Base-by-base conservation (phyloP, 306 rosid species). In the Oxytropis ochrocephala region DNA sequence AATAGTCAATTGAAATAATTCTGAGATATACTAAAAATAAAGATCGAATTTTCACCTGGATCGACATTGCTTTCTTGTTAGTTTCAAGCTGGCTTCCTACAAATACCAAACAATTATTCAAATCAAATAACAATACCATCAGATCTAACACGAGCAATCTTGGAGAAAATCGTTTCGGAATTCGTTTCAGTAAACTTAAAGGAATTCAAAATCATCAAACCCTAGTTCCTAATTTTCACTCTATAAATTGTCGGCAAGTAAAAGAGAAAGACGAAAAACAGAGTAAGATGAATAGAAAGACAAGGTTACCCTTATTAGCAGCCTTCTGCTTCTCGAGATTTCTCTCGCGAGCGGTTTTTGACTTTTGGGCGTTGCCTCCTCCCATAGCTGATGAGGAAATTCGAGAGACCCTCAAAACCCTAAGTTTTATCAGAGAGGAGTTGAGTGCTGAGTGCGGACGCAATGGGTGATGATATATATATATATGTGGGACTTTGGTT, bases 81-180 rank as follows among this genome's bases (percentile, higher is more conserved):
- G 88, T 30, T 5, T 91, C 91, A n/a, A 91, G 85, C 86, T 91
- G 97, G 81, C 97, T 91, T 17, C 96, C 94, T 89, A 77, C 73
- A 68, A 10, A 72, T 0, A 35, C 50, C 19, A 75, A 42, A 35
- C 29, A 54, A 73, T 39, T 19, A 43, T 14, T 43, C 41, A 66
- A 76, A 58, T 24, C 10, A 68, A 68, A 49, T n/a, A 61, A 55
- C 7, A 6, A 2, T 2, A 39, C 14, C 6, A 75, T 2, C 73
- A 67, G 82, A 81, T 81, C 80, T 50, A 66, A 36, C 75, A 70
- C 24, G 3, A 8, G 11, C 1, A 62, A 11, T 16, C 46, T 63
- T n/a, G 11, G 13, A 69, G 51, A 46, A 71, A 41, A 7, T 42
- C 13, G 1, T 0, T 18, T 32, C n/a, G 7, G 18, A 6, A 36